Percentiles rank a stretch among this genome's conserved stretches.
Evolutionary conservation across 345 rosid genomes (phyloP).

Genomic region (Camelina neglecta): DNA sequence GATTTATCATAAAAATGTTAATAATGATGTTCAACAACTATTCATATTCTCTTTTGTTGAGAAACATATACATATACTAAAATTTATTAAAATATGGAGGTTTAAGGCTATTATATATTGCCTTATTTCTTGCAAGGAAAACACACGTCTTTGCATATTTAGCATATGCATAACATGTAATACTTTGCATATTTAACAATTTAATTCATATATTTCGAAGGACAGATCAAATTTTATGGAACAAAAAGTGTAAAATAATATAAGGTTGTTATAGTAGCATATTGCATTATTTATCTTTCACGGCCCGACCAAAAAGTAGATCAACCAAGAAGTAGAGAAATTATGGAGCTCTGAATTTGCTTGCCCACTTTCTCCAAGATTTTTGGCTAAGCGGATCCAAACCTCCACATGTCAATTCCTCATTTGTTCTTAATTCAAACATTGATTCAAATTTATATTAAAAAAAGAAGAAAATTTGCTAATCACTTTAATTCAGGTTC

Average conservation of each 20-base stretch:
- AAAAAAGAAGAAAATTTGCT: neutral
- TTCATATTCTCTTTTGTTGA: neutral
- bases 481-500: slow-evolving; percentile 22
- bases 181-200: neutral
- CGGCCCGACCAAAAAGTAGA: slow-evolving; percentile 46
- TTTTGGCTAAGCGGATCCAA: slow-evolving; percentile 33
- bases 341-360: slow-evolving; percentile 33
- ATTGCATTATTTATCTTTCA: slow-evolving; percentile 1
- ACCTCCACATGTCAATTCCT: slow-evolving; percentile 33
- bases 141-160: neutral
- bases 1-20: neutral
- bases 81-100: neutral
- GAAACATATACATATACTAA: neutral
- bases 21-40: neutral
- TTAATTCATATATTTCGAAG: neutral
- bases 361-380: slow-evolving; percentile 43
- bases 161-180: neutral
- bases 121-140: neutral
- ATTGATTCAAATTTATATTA: neutral
- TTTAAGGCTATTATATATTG: neutral
- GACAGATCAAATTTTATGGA: neutral
- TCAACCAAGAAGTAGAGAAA: slow-evolving; percentile 42
- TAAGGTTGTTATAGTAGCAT: neutral
- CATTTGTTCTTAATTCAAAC: slow-evolving; percentile 11
- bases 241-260: neutral